Evolutionary conservation across 169 alveolate species (phyloP), one percentile per base, ranked within the genome.

Genomic region (Cryptosporidium muris): DNA sequence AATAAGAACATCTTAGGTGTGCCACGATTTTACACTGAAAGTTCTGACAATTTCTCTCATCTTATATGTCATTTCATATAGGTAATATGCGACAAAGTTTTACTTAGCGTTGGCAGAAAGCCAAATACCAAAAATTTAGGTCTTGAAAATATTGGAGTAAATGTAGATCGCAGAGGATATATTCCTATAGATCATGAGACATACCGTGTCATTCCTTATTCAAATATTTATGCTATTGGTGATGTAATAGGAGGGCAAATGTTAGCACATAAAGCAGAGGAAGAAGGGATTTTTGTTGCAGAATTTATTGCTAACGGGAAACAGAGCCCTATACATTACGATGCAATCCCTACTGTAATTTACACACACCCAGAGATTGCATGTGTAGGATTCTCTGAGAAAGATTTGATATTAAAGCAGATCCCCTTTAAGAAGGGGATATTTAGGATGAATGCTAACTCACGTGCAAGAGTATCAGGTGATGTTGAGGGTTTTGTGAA

Each of bases 191-290:
- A 51, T 38, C 8, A n/a, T 42, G 65, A 37, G 4, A 37, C 34
- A 58, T 45, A 66, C 25, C 65, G 65, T 0, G 40, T 12, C 14
- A 25, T 12, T 60, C 54, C 5, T 8, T 42, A 63, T 37, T 88
- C 95, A 2, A 92, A 93, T 62, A 94, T 98, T 80, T 91, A 93
- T 88, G 99, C 99, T 16, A 97, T 98, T 81, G 99, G 99, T 7
- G 99, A 98, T 92, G 97, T 95, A 51, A 93, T 96, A 45, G 94
- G 92, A 40, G 99, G 99, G 12, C 99, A 99, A 40, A 97, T 97
- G 99, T 92, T 98, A 63, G 99, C 99, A 7, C 99, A 97, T 89
- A 97, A 97, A 88, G 99, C 99, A 34, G 99, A 96, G 88, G 99
- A 96, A 82, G 99, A 96, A 67, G 99, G 99, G 16, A 90, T 96